phyloP scores from a whole-genome alignment of 73 alveolate species.

The Stentor coeruleus region DNA sequence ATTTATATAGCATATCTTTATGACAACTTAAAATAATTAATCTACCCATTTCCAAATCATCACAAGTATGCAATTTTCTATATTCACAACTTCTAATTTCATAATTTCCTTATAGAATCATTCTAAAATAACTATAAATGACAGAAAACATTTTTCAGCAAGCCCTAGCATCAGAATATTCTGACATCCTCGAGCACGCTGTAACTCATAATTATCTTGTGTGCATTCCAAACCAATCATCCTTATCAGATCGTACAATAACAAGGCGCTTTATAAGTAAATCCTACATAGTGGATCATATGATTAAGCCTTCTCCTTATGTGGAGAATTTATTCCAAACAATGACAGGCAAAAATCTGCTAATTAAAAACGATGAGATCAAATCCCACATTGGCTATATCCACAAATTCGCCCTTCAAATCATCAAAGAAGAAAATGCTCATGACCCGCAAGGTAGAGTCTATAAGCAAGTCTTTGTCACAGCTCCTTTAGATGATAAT shows the following conservation, averaged over 20 bases:
- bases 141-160: background rate
- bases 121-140: background rate
- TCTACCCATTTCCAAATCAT: no score
- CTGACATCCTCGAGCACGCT: slow-evolving; percentile 23
- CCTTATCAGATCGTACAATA: background rate
- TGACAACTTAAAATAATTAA: no score
- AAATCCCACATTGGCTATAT: slow-evolving; percentile 11
- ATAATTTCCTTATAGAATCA: no score
- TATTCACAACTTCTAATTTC: no score
- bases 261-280: slow-evolving; percentile 6
- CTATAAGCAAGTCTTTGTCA: slow-evolving; percentile 10
- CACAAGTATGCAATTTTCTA: no score
- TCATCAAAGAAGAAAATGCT: slow-evolving; percentile 27
- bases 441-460: slow-evolving; percentile 14
- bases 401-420: slow-evolving; percentile 16
- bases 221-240: slow-evolving; percentile 2
- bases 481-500: slow-evolving; percentile 1
- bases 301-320: slow-evolving; percentile 27
- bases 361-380: slow-evolving; percentile 17
- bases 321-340: slow-evolving; percentile 21
- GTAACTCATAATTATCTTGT: slow-evolving; percentile 4
- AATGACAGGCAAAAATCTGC: slow-evolving; percentile 20
- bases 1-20: no score
- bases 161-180: background rate
- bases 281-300: slow-evolving; percentile 14